Base-by-base conservation (phyloP, 768 basidiomycete species). In the Thelephora ganbajun region DNA sequence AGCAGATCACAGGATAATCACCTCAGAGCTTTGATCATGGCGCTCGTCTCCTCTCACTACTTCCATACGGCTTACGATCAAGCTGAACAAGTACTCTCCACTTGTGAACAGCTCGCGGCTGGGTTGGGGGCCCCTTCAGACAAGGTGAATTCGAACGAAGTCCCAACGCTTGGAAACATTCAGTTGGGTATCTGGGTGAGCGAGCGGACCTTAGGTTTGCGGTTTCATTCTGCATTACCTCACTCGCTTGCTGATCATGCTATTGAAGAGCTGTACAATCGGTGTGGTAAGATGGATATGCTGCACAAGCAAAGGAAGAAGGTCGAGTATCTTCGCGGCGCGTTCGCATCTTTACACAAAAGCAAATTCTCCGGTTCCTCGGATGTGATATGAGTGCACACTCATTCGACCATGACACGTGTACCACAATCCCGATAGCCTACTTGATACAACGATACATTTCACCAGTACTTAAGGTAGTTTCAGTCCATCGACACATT, bases 151-250 rank as follows among this genome's bases (percentile, higher is more conserved):
- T 48, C 34, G 7, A 42, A 22, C 35, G 47, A 48, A 33, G 34
- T 34, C 41, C 46, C 5, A 30, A 35, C 11, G 35, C 43, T 76
- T 16, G 83, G 83, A 4, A 84, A 83, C 48, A 80, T 73, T 2
- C 72, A 74, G 33, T 57, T 85, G 56, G 65, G 83, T 18, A 56
- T 83, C 44, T 86, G 85, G 85, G 74, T 80, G 11, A 83, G 83
- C 5, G 77, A 86, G 55, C 68, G 81, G 39, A 73, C 75, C 52
- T 63, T 78, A 43, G 83, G 83, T 83, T 39, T 43, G 72, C 67
- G 16, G 6, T 43, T 44, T 13, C 26, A 4, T 9, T 37, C 22
- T 12, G 13, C 34, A 12, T 20, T 33, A 43, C 48, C 16, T 23
- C 36, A 34, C 13, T 12, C 4, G 16, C 30, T 50, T 23, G 23